Base-by-base conservation (phyloP, 2,329 filamentous ascomycete genomes). In the Chrysoporthe deuterocubensis region DNA sequence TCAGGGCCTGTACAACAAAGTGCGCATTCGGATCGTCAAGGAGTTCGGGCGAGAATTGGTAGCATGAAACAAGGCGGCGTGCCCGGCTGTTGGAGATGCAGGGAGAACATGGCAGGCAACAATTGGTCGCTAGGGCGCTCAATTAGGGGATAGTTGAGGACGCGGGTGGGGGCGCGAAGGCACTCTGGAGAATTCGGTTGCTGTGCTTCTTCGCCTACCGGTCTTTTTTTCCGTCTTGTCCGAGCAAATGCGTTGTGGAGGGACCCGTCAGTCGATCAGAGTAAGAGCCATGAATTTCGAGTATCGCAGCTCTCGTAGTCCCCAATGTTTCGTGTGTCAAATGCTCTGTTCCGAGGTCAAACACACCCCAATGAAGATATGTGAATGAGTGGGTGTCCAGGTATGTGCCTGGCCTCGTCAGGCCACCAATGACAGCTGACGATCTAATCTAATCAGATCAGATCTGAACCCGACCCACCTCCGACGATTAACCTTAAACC, bases 391-490 rank as follows among this genome's bases (percentile, higher is more conserved):
- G 32, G 13, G 21, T 16, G 5, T 37, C 32, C 18, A 32, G 34
- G 37, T 6, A 40, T 40, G 37, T 40, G 37, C 26, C 26, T 26
- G 9, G 13, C 50, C 9, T 16, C 21, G n/a, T 56, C 32, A 18
- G 7, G 13, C 9, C 37, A 67, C 59, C 57, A 63, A 69, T 26
- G n/a, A 18, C 40, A 14, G 16, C 13, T 11, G 2, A 37, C 42
- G 64, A 72, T 72, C 66, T 71, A 67, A 73, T 71, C 70, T 72
- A 63, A 64, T 66, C 52, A 48, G 40, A 58, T 58, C 34, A 13
- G 34, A 43, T 26, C 26, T 26, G 26, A 21, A 21, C 52, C 14
- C 9, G 52, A 34, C 14, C 52, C 32, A 7, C 52, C 14, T 6
- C 34, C 34, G 18, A 58, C 32, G 9, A n/a, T 42, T 42, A 42